These are phyloP conservation scores for Saksenaea vasiformis DNA, from an alignment of 371 early-diverging fungal species.

Conservation along the genomic window DNA sequence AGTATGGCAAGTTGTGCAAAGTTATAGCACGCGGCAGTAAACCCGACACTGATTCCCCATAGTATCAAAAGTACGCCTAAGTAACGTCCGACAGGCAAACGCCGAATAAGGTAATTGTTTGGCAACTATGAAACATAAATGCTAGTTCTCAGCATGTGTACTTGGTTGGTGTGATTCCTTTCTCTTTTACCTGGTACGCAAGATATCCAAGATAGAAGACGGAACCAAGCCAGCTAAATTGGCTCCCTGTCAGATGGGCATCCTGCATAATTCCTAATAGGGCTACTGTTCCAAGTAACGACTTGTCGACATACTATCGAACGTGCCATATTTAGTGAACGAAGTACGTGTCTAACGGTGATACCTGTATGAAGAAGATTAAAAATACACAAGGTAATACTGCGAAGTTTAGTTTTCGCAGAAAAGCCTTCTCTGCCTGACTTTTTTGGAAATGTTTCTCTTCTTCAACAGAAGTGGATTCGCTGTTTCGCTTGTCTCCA, in stretches of 20 bases:
- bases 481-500: not conserved
- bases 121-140: constrained; percentile 18
- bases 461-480: not conserved
- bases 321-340: not conserved
- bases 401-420: constrained; percentile 20
- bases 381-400: constrained; percentile 14
- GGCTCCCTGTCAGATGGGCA: constrained; percentile 10
- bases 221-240: constrained; percentile 33
- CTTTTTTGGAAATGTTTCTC: not conserved
- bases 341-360: not conserved
- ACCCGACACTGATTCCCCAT: constrained; percentile 29
- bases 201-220: constrained; percentile 33
- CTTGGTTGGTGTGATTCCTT: not conserved
- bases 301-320: constrained; percentile 37
- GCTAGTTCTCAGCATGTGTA: not conserved
- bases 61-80: constrained; percentile 23
- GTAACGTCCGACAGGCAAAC: constrained; percentile 31
- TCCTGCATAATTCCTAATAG: constrained; percentile 25
- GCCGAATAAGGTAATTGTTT: constrained; percentile 34
- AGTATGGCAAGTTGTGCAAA: constrained; percentile 36
- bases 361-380: constrained; percentile 24
- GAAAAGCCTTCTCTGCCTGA: constrained; percentile 8
- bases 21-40: constrained; percentile 19
- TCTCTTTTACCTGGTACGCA: not conserved
- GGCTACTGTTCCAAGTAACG: constrained; percentile 23